A percentile compares a stretch with the other conserved stretches of the same genome.
Conservation (phyloP, 345 rosid genomes). For the Pseudoturritis turrita region DNA sequence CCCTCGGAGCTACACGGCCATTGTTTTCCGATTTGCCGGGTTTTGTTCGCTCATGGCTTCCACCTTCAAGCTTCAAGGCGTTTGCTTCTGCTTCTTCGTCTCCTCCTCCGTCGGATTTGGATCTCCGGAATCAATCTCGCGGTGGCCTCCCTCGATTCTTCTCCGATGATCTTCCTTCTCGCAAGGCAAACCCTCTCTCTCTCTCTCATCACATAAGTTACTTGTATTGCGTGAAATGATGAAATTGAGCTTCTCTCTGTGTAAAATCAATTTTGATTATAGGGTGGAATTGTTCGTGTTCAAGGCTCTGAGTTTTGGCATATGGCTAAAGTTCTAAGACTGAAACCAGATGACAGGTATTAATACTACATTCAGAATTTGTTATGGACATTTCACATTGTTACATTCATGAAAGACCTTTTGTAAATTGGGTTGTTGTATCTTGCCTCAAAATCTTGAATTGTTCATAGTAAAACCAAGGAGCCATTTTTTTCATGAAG, state of each 20-base stretch:
- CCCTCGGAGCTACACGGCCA: slow-evolving; percentile 36
- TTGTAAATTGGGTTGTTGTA: neutral
- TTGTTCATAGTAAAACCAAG: neutral
- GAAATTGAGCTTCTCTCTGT: neutral
- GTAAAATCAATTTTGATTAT: slow-evolving; percentile 17
- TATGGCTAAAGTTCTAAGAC: slow-evolving; percentile 72
- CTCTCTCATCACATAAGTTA: too few relatives aligned
- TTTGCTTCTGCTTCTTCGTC: slow-evolving; percentile 30
- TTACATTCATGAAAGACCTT: neutral
- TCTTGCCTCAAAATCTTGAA: neutral
- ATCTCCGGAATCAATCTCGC: slow-evolving; percentile 64
- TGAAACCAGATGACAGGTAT: slow-evolving; percentile 56
- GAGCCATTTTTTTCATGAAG: neutral
- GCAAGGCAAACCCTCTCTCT: slow-evolving; percentile 38
- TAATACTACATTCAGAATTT: neutral
- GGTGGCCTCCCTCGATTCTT: slow-evolving; percentile 87
- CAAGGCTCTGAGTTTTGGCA: slow-evolving; percentile 88
- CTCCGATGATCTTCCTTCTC: slow-evolving; percentile 65
- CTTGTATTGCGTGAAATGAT: too few relatives aligned
- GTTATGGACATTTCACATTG: neutral
- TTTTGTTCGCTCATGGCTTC: slow-evolving; percentile 34
- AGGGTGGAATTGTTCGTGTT: slow-evolving; percentile 70
- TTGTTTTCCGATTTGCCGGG: slow-evolving; percentile 28
- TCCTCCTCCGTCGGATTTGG: slow-evolving; percentile 28
- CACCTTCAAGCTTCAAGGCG: slow-evolving; percentile 30